Evolutionary conservation across 257 asterid species (phyloP), one percentile per base, ranked within the genome.

Genomic region (Gynochthodes officinalis): DNA sequence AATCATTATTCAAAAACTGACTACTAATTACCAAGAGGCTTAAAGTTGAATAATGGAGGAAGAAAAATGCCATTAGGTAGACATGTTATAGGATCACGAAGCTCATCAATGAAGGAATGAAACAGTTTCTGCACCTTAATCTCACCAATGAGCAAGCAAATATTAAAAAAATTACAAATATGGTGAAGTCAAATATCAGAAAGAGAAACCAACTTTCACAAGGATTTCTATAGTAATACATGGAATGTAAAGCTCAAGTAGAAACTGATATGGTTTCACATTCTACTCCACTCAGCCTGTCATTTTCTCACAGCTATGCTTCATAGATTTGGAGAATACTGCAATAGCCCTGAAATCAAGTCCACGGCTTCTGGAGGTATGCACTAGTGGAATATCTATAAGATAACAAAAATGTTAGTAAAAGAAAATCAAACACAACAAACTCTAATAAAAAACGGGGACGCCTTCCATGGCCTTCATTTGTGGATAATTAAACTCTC

Each of bases 281-380:
- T 25, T 10, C 11, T 28, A 1, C 25, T 55, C 33, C 28, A 10
- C 37, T 0, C 37, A 25, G 18, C n/a, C n/a, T n/a, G 19, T 30
- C 28, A 53, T 79, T 33, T 74, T 85, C 96, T 91, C 79, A 91
- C 96, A 81, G 97, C 90, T 39, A 90, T 81, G 84, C 86, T 82
- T 33, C 96, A 91, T 33, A 91, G 84, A 84, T 82, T 78, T 55
- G 97, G 97, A 57, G 97, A 91, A 81, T 89, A 91, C 62, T 91
- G 97, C 10, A 91, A 90, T 74, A 91, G 85, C 64, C 94, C 83
- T 72, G 96, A 91, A 67, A 88, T 94, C 58, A 91, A 87, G 79
- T 91, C 96, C 66, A 87, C 97, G 73, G 89, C 96, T 86, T 90
- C 97, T 4, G 88, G 88, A 37, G 96, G 94, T 86, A 85, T 83